Conservation (phyloP, 768 basidiomycete species). For the Termitomyces sp. region DNA sequence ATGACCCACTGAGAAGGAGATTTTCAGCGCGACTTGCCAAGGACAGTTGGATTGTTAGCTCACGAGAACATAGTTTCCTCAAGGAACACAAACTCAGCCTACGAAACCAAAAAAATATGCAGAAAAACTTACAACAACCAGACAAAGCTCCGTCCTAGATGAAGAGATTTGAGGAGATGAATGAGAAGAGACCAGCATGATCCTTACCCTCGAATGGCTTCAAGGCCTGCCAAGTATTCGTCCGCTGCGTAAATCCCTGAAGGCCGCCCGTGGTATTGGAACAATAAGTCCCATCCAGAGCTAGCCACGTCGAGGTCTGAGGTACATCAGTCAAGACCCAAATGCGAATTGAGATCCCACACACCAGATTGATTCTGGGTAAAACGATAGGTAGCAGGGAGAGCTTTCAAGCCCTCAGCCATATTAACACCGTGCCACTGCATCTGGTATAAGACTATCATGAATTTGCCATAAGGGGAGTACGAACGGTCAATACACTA, state of each 20-base stretch:
- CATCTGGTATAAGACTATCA: conserved; percentile 2
- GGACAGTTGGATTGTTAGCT: conserved; percentile 18
- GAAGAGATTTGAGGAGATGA: neutral
- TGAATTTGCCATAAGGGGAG: neutral
- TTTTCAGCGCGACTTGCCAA: neutral
- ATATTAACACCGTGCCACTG: conserved; percentile 62
- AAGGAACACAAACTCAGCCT: neutral
- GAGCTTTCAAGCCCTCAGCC: conserved; percentile 56
- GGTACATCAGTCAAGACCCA: neutral
- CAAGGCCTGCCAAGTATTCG: conserved; percentile 55
- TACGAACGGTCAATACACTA: conserved; percentile 36
- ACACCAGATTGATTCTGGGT: conserved; percentile 56
- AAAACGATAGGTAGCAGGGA: conserved; percentile 53
- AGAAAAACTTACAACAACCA: conserved; percentile 43
- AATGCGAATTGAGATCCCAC: neutral
- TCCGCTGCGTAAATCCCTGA: conserved; percentile 57
- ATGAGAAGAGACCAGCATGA: neutral
- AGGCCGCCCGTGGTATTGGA: conserved; percentile 58
- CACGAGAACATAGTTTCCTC: conserved; percentile 64
- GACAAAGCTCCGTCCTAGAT: conserved; percentile 50
- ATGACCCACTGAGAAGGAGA: conserved; percentile 40
- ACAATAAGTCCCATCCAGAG: conserved; percentile 52
- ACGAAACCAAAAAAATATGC: too few relatives aligned
- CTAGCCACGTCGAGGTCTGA: conserved; percentile 50
- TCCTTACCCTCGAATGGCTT: conserved; percentile 50